Percentiles rank a stretch among this genome's conserved stretches.
Conservation (phyloP, 2,329 filamentous ascomycete genomes). For the Dothideomycetes sp. region DNA sequence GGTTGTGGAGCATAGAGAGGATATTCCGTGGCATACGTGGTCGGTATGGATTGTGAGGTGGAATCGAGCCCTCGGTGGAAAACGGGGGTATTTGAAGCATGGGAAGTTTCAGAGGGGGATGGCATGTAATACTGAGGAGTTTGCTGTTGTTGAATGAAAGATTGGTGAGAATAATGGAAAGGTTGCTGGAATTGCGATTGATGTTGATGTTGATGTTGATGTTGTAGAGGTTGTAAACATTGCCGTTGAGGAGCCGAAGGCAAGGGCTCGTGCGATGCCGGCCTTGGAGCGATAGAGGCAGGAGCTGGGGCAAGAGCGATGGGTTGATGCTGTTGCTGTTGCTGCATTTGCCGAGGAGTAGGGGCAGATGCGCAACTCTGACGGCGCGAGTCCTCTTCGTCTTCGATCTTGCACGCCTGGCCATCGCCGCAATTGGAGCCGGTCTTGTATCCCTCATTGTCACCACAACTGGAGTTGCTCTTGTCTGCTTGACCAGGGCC, state of each 20-base stretch:
- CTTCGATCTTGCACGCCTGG: conserved; percentile 2
- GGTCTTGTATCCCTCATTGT: background rate
- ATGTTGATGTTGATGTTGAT: background rate
- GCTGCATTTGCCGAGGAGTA: background rate
- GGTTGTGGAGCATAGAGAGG: conserved; percentile 5
- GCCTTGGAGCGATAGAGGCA: background rate
- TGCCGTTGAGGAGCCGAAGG: no score
- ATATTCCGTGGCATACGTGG: background rate
- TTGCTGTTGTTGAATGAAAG: background rate
- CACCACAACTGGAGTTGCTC: background rate
- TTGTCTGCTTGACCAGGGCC: background rate
- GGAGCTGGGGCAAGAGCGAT: conserved; percentile 4
- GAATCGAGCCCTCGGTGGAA: no score
- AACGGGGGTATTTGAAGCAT: background rate
- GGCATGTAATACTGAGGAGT: conserved; percentile 6
- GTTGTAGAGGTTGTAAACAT: background rate
- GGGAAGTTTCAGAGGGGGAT: background rate
- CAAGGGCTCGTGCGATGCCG: background rate
- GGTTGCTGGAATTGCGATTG: background rate
- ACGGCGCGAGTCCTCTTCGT: conserved; percentile 4
- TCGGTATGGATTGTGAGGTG: background rate
- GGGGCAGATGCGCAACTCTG: background rate
- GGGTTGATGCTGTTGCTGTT: conserved; percentile 12
- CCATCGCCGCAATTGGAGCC: background rate
- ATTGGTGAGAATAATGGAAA: background rate